Conservation (phyloP, 495 filamentous ascomycete species). For the Penicillium alfredii region DNA sequence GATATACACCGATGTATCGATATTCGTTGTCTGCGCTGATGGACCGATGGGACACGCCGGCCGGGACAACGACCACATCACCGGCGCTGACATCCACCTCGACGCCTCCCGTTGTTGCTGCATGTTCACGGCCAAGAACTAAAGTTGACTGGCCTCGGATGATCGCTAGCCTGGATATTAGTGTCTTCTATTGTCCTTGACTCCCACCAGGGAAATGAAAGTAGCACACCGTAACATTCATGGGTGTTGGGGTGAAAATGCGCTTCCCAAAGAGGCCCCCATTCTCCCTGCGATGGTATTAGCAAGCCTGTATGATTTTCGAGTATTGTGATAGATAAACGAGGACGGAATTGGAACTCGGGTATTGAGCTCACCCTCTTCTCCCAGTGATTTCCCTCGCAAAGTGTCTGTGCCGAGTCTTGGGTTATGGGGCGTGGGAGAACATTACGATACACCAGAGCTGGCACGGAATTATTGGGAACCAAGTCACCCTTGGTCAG, state of each 20-base stretch:
- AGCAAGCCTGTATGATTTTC: too few relatives aligned
- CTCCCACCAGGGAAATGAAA: not conserved
- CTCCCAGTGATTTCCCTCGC: constrained; percentile 8
- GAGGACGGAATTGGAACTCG: not conserved
- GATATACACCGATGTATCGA: constrained; percentile 9
- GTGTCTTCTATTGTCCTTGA: not conserved
- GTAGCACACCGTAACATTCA: constrained; percentile 4
- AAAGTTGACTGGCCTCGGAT: constrained; percentile 3
- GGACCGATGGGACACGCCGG: constrained; percentile 6
- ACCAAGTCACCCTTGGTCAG: constrained; percentile 2
- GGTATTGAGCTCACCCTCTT: not conserved
- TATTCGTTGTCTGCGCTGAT: constrained; percentile 2
- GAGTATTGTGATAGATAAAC: not conserved
- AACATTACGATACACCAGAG: constrained; percentile 5
- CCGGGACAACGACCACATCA: constrained; percentile 8
- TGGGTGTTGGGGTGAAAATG: constrained; percentile 10
- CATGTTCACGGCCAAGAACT: constrained; percentile 2
- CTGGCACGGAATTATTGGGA: constrained; percentile 5
- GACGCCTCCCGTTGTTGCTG: constrained; percentile 2
- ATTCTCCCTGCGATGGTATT: constrained; percentile 9
- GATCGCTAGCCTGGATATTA: not conserved
- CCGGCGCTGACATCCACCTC: constrained; percentile 6
- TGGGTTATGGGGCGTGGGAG: not conserved
- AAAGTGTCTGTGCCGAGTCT: constrained; percentile 3
- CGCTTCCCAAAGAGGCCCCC: constrained; percentile 5